Percentiles rank a stretch among this genome's conserved stretches.
Evolutionary conservation across 108 stramenopile genomes (phyloP).

Genomic region (Heterococcus sp.): DNA sequence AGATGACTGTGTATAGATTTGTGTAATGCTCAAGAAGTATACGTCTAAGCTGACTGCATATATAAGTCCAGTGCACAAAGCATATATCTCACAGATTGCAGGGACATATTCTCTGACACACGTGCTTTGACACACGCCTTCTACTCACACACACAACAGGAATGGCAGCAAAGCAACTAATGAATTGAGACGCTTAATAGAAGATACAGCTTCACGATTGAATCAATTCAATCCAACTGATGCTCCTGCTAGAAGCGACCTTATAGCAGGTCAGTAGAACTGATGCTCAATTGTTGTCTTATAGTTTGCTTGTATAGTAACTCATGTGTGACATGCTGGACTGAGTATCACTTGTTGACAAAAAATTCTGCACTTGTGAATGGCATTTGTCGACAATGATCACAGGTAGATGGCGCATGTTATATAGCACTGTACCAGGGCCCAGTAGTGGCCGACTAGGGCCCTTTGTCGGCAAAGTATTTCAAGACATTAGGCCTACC

Average conservation of each 20-base stretch:
- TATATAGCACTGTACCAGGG: constrained; percentile 36
- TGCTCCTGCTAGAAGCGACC: background rate
- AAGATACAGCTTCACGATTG: background rate
- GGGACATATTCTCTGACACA: background rate
- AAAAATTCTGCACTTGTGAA: background rate
- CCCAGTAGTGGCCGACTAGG: constrained; percentile 24
- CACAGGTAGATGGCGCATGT: constrained; percentile 30
- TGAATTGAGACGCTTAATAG: background rate
- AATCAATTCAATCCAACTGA: background rate
- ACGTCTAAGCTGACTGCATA: background rate
- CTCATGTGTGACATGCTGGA: background rate
- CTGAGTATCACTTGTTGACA: background rate
- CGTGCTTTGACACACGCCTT: background rate
- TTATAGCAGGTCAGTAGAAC: background rate
- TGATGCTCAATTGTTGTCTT: background rate
- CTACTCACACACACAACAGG: background rate
- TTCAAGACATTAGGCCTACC: constrained; percentile 19
- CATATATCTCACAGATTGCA: no score
- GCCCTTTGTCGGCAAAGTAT: constrained; percentile 26
- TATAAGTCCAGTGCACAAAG: background rate
- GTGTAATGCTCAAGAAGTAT: background rate
- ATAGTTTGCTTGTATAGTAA: background rate
- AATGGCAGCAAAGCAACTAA: background rate
- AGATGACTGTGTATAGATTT: background rate
- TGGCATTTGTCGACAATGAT: background rate